Evolutionary conservation across 2,329 filamentous ascomycete genomes (phyloP).

Genomic region (Calonectria henricotiae): DNA sequence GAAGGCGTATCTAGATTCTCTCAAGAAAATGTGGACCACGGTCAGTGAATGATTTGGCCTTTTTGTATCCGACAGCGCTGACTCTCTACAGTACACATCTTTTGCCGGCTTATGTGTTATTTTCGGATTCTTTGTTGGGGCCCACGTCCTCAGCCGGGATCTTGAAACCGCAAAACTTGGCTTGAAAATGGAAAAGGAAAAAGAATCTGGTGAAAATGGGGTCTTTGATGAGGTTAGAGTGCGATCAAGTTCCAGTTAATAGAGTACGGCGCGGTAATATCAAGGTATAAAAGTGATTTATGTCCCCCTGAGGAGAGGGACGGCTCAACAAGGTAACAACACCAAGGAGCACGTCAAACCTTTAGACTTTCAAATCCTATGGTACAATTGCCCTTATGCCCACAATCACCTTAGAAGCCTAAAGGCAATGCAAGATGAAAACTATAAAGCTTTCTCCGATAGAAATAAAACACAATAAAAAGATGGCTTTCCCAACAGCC

Average conservation of each 20-base stretch:
- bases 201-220: not conserved
- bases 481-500: no score
- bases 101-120: constrained; percentile 42
- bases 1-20: constrained; percentile 49
- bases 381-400: no score
- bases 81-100: constrained; percentile 42
- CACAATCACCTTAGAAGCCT: no score
- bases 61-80: not conserved
- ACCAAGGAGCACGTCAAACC: no score
- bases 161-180: constrained; percentile 46
- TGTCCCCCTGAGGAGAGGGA: no score
- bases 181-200: constrained; percentile 14
- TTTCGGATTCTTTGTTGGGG: constrained; percentile 46
- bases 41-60: constrained; percentile 33
- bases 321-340: no score
- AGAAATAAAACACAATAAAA: no score
- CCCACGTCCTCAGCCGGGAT: constrained; percentile 47
- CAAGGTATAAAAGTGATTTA: no score
- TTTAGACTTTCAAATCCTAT: no score
- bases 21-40: constrained; percentile 53
- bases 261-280: no score
- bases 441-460: no score
- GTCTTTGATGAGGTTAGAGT: not conserved
- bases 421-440: no score
- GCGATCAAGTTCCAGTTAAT: not conserved